phyloP scores from a whole-genome alignment of 2,329 filamentous ascomycete genomes.

The Penicillium aurantiogriseum region DNA sequence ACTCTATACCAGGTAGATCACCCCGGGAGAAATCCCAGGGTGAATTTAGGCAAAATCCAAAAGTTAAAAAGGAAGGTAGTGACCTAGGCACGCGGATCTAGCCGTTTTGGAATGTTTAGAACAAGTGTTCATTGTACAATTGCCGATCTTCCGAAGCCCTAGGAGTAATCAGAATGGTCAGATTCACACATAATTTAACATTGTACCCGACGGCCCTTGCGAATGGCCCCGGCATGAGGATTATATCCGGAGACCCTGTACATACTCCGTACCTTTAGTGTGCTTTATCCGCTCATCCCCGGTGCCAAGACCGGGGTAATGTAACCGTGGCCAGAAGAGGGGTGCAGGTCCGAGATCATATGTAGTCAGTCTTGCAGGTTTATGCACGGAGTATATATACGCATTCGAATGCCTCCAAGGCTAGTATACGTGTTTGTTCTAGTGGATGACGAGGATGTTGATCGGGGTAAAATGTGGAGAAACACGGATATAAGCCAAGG shows the following conservation, averaged over 20 bases:
- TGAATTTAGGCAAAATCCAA: conserved; percentile 10
- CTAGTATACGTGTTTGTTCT: neutral
- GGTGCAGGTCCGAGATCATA: neutral
- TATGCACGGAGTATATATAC: neutral
- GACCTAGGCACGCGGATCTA: neutral
- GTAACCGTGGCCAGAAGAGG: neutral
- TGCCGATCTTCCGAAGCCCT: neutral
- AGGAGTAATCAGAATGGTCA: neutral
- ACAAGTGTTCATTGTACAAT: neutral
- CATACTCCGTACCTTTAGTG: neutral
- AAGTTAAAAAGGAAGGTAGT: neutral
- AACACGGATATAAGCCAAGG: neutral
- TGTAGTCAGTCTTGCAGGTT: neutral
- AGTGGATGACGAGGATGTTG: neutral
- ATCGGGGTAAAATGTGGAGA: neutral
- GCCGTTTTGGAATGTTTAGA: neutral
- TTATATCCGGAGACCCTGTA: neutral
- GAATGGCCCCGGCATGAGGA: neutral
- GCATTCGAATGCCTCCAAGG: neutral
- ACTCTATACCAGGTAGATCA: neutral
- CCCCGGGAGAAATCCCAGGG: neutral
- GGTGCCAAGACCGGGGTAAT: conserved; percentile 7
- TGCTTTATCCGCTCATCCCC: neutral
- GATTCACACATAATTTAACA: neutral
- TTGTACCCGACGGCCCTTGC: neutral